Base-by-base conservation (phyloP, 768 basidiomycete species). In the Lanmaoa pseudosensibilis region DNA sequence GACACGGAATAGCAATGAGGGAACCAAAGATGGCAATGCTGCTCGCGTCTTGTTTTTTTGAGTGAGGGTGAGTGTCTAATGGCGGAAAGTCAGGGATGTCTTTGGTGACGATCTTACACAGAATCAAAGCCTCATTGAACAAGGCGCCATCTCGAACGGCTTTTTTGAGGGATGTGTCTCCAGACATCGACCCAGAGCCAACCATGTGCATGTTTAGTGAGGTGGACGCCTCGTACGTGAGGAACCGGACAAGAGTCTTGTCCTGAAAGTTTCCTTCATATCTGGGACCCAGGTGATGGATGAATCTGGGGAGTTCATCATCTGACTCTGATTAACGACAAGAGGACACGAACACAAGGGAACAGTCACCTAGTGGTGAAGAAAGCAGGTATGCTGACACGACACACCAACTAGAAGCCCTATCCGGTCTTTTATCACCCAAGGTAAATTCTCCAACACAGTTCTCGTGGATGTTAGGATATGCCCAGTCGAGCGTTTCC, bases 161-260 rank as follows among this genome's bases (percentile, higher is more conserved):
- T 43, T 72, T 72, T 45, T 73, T 70, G 25, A 82, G 63, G 3
- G 70, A 61, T 27, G 68, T 54, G 15, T 76, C 76, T 78, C 27
- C 77, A 46, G 56, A 81, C 63, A 12, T 67, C 60, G 48, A 82
- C 65, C 13, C 78, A 76, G 56, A 80, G 65, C 5, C 82, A 80
- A 79, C 76, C 18, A 94, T 73, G 61, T 85, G 84, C 78, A 94
- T 90, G 66, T 90, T 92, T 51, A 94, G 77, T 0, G 90, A 90
- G 0, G 92, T 91, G 5, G 87, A 83, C 0, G 89, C 88, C 61
- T 92, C 88, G 68, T 94, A 94, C 0, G 92, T 94, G 46, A 94
- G 74, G 68, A 92, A 92, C 44, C 82, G 85, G 60, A 84, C 75
- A 36, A 93, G 78, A 3, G 80, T 68, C 10, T 78, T 79, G 46